Evolutionary conservation across 805 yeast species (phyloP), one percentile per base, ranked within the genome.

Genomic region (Candida lessepsii): DNA sequence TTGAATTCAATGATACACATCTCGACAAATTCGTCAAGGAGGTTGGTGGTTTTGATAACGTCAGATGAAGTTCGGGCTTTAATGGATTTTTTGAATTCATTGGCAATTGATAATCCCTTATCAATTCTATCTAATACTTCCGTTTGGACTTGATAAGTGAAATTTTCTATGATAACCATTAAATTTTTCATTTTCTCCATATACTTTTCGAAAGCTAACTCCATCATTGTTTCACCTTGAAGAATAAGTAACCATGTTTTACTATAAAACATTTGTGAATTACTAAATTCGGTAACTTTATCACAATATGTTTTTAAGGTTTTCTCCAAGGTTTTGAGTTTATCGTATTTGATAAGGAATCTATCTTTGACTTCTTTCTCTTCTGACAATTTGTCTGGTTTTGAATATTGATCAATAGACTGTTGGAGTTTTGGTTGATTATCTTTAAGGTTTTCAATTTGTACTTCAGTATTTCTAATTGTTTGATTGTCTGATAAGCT

Each of bases 171-270:
- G 2, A 33, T 11, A 1, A 15, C 15, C 7, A 15, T 17, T 4
- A 44, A 26, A 4, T 10, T 20, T 14, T 31, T 21, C 29, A 45
- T 41, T 17, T 45, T 45, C 7, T 28, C 39, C 33, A n/a, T 17
- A 25, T 37, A 37, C 20, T 37, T 37, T 10, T 16, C 36, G 23
- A 25, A 30, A 7, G 44, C 33, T 4, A 28, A 15, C 3, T 41
- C 41, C 24, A 44, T 35, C 14, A 41, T 41, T n/a, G 30, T 40
- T 7, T 41, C 50, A 11, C 42, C 46, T 14, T 19, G 13, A 4
- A 43, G 25, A 4, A 46, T 24, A 13, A 9, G 11, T 11, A 40
- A 11, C 50, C 50, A 47, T 11, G 7, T 3, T 5, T 9, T 25
- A n/a, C 17, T 25, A n/a, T 30, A 37, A 10, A n/a, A 4, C 4